These are phyloP conservation scores for Aureobasidium leucospermi DNA, from an alignment of 2,329 filamentous ascomycete species.

Conservation along the genomic window DNA sequence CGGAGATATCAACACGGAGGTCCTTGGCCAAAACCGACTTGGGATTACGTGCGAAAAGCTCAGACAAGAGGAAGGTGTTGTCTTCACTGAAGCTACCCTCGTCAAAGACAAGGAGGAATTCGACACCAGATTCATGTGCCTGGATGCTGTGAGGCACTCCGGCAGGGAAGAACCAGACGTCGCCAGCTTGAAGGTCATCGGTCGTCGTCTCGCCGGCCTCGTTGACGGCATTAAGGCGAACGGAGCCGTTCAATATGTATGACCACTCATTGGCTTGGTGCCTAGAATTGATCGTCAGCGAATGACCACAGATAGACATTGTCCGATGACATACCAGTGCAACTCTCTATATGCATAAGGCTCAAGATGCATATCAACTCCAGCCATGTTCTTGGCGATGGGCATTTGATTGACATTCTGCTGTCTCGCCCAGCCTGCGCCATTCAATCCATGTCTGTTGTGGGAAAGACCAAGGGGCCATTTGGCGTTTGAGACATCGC, in stretches of 20 bases:
- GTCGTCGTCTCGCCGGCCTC: slow-evolving; percentile 26
- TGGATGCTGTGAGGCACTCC: slow-evolving; percentile 24
- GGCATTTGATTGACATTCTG: slow-evolving; percentile 34
- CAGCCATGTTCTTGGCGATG: slow-evolving; percentile 35
- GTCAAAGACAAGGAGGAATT: slow-evolving; percentile 57
- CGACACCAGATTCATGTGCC: slow-evolving; percentile 47
- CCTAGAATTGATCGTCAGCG: not conserved
- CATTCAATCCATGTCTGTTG: slow-evolving; percentile 33
- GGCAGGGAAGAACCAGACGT: slow-evolving; percentile 50
- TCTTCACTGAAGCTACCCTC: slow-evolving; percentile 53
- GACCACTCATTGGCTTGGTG: slow-evolving; percentile 27
- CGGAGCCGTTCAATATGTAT: slow-evolving; percentile 25
- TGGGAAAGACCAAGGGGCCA: slow-evolving; percentile 37
- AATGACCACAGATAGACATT: not conserved
- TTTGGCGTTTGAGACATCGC: slow-evolving; percentile 33
- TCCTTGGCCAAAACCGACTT: slow-evolving; percentile 37
- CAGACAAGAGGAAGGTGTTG: slow-evolving; percentile 50
- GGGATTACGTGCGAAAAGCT: slow-evolving; percentile 42
- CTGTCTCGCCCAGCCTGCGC: slow-evolving; percentile 35
- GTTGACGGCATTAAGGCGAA: slow-evolving; percentile 25
- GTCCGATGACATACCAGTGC: slow-evolving; percentile 21
- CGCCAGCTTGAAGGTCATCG: slow-evolving; percentile 34
- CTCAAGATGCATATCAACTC: slow-evolving; percentile 35
- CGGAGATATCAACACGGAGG: slow-evolving; percentile 31
- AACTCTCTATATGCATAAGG: slow-evolving; percentile 29